phyloP scores from a whole-genome alignment of 257 asterid genomes.

The Gentiana macrophylla region DNA sequence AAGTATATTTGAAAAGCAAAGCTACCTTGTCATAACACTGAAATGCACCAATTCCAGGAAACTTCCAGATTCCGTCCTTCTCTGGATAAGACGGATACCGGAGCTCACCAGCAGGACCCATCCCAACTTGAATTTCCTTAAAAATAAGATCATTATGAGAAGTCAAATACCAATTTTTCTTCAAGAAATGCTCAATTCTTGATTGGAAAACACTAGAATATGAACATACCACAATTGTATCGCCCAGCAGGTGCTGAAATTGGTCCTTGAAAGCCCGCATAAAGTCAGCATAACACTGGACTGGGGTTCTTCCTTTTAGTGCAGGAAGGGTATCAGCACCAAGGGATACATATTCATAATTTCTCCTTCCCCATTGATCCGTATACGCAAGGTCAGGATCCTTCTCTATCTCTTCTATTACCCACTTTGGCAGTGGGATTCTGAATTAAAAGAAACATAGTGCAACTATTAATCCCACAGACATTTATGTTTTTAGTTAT shows the following conservation, averaged over 20 bases:
- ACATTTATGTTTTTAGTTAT: too few species aligned
- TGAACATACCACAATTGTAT: conserved; percentile 61
- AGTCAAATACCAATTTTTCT: not conserved
- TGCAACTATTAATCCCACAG: too few species aligned
- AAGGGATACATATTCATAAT: conserved; percentile 78
- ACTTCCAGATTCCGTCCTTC: conserved; percentile 69
- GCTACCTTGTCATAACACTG: conserved; percentile 92
- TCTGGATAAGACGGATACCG: conserved; percentile 93
- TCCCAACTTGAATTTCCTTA: conserved; percentile 96
- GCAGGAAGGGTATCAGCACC: conserved; percentile 84
- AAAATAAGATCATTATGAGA: not conserved
- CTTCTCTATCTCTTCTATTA: conserved; percentile 65
- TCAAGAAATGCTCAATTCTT: too few species aligned
- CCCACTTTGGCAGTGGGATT: conserved; percentile 93
- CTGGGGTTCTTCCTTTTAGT: conserved; percentile 83
- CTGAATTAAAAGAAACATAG: conserved; percentile 25
- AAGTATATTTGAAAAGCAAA: not conserved
- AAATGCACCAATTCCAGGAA: conserved; percentile 94
- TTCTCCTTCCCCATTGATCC: conserved; percentile 95
- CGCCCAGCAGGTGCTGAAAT: conserved; percentile 61
- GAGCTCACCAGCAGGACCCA: conserved; percentile 99
- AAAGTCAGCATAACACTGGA: conserved; percentile 85
- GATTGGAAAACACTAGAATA: too few species aligned
- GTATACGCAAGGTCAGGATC: conserved; percentile 93
- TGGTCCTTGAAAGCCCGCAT: conserved; percentile 78